Base-by-base conservation (phyloP, 441 rosid genomes). In the Adansonia rubrostipa region DNA sequence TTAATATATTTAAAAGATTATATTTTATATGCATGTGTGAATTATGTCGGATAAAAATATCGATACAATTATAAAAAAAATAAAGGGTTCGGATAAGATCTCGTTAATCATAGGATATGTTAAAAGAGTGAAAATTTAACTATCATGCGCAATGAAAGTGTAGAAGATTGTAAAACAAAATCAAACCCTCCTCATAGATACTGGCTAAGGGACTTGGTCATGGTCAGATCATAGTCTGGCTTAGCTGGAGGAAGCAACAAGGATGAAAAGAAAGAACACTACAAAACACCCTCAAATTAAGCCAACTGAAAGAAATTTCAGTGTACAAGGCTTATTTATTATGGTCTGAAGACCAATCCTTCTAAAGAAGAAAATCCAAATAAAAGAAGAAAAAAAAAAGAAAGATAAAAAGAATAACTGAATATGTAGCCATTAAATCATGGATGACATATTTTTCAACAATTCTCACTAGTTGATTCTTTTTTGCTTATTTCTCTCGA, bases 391-490 rank as follows among this genome's bases (percentile, higher is more conserved):
- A 24, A 24, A 24, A 24, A 24, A 24, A 24, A 24, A 24, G 28
- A 20, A 24, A 9, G 17, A 62, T 44, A 14, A 6, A 72, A 33
- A 6, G 36, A 74, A 72, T 50, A 19, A 51, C 44, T 42, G 13
- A 57, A 19, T 40, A 33, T 15, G 57, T 71, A 24, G 15, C 0
- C 1, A 42, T 9, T 3, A 44, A 66, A 0, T n/a, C 6, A 13
- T 11, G 4, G 28, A 45, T 58, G 13, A 19, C 33, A 9, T 66
- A 6, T 36, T 57, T 57, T 40, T 78, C 61, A 84, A 69, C 85
- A 75, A 63, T 45, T 51, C 45, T 74, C 85, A 14, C 51, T 47
- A 14, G 42, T 48, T 1, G 82, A 73, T 56, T 64, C 83, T 71
- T 8, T 11, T 72, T 17, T n/a, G 61, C 76, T 17, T 63, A 9